phyloP scores from a whole-genome alignment of 2,329 filamentous ascomycete species.

The Epichloe scottii region DNA sequence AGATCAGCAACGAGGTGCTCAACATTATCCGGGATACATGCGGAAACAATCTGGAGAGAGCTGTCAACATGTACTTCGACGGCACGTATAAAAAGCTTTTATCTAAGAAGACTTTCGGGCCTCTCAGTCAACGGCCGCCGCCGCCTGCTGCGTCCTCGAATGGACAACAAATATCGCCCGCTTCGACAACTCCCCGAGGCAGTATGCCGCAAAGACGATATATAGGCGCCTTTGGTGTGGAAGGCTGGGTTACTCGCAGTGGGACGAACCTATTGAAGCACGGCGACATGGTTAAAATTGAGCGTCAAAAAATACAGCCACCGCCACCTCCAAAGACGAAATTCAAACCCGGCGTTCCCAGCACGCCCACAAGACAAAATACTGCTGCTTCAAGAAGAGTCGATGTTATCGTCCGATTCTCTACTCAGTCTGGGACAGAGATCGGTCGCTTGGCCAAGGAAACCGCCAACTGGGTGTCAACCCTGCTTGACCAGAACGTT shows the following conservation, averaged over 20 bases:
- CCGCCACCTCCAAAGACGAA: slow-evolving; percentile 34
- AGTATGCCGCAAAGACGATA: slow-evolving; percentile 46
- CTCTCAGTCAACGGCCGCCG: neutral
- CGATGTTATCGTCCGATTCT: slow-evolving; percentile 88
- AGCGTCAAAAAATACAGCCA: slow-evolving; percentile 65
- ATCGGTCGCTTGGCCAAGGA: slow-evolving; percentile 81
- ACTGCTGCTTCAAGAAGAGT: slow-evolving; percentile 51
- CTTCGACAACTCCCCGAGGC: slow-evolving; percentile 3
- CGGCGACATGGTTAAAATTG: slow-evolving; percentile 73
- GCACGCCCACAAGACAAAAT: slow-evolving; percentile 22
- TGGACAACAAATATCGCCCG: neutral
- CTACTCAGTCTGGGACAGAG: slow-evolving; percentile 64
- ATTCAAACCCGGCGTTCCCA: slow-evolving; percentile 25
- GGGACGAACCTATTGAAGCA: slow-evolving; percentile 64
- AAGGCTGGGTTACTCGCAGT: slow-evolving; percentile 83
- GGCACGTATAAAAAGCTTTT: slow-evolving; percentile 48
- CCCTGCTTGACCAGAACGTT: slow-evolving; percentile 78
- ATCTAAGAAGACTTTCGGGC: slow-evolving; percentile 8
- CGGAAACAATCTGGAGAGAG: slow-evolving; percentile 45
- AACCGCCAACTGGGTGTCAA: slow-evolving; percentile 80
- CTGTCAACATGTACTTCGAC: slow-evolving; percentile 59
- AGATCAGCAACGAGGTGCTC: slow-evolving; percentile 36
- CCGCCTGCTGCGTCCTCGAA: neutral
- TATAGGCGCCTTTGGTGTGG: slow-evolving; percentile 82
- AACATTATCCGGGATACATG: slow-evolving; percentile 40